Conservation (phyloP, 257 asterid genomes). For the Gentiana macrophylla region DNA sequence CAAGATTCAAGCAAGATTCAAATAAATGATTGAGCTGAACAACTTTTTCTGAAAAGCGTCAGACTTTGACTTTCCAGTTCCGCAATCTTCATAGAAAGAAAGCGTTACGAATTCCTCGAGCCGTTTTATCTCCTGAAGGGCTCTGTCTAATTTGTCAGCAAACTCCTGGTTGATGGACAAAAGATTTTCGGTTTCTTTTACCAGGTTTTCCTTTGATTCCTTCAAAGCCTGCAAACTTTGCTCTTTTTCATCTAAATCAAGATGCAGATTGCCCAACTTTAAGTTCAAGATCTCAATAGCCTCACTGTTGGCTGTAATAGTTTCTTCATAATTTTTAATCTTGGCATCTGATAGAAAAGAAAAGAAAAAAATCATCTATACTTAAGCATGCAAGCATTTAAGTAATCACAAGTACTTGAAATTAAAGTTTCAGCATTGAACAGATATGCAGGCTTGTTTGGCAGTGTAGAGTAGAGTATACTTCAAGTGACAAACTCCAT, state of each 20-base stretch:
- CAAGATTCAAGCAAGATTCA: constrained; percentile 57
- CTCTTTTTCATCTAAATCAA: constrained; percentile 58
- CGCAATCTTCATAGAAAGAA: constrained; percentile 45
- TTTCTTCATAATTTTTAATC: constrained; percentile 51
- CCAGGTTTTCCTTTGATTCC: constrained; percentile 40
- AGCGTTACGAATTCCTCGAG: constrained; percentile 53
- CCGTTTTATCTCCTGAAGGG: constrained; percentile 51
- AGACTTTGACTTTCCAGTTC: constrained; percentile 75
- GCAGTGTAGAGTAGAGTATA: too few species aligned
- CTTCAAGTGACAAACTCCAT: too few species aligned
- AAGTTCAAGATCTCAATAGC: constrained; percentile 45
- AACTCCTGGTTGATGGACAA: constrained; percentile 40
- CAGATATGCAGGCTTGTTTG: too few species aligned
- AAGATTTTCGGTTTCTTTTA: constrained; percentile 49
- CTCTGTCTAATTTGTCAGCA: constrained; percentile 39
- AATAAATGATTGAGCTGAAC: constrained; percentile 49
- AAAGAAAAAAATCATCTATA: constrained; percentile 8
- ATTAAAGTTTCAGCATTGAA: neutral
- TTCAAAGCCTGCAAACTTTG: constrained; percentile 38
- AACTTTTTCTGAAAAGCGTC: constrained; percentile 44
- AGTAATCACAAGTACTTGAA: neutral
- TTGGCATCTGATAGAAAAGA: constrained; percentile 36
- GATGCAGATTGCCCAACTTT: constrained; percentile 52
- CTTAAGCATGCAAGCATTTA: constrained; percentile 11
- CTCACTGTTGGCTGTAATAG: constrained; percentile 40